Evolutionary conservation across 78 protist genomes (phyloP), one percentile per base, ranked within the genome.

Genomic region (Isochrysis galbana): DNA sequence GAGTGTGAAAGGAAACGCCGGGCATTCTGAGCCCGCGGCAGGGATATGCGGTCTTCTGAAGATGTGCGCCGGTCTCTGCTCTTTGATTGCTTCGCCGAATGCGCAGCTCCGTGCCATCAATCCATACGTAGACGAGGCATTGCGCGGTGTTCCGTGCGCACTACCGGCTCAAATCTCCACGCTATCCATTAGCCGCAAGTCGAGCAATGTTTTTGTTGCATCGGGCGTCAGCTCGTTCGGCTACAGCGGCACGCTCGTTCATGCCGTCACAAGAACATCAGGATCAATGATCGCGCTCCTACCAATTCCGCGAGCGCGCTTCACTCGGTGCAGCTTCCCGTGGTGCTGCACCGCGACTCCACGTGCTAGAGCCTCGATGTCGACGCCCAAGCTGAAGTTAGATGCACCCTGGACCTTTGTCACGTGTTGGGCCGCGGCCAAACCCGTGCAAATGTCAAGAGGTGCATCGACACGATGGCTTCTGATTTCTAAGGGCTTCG

Each of bases 11-110:
- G 26, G 94, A 5, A 95, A 91, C 80, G 86, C 94, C 45, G 98
- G 97, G 11, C 98, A 97, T 84, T 3, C 34, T 87, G 98, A 96
- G 93, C 29, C 89, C 45, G 89, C 91, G 0, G 93, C 82, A 42
- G 91, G 94, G 46, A 22, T 22, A 17, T 19, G 23, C 44, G 80
- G 80, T 22, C 0, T 70, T 34, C 41, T n/a, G 44, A n/a, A 25
- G 80, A 19, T n/a, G 38, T 1, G 26, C 80, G n/a, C 34, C 80
- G 39, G n/a, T 11, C 80, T 70, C 80, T 11, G 80, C 80, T 34
- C 11, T 19, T 10, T 34, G 44, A 39, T 5, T 19, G 80, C 80
- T 10, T 10, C 80, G 80, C 41, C 41, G 41, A 5, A 19, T 39
- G 80, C n/a, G n/a, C n/a, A 22, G 80, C 80, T 70, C 26, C 38